phyloP scores from a whole-genome alignment of 306 rosid species.

The Fragaria iinumae region DNA sequence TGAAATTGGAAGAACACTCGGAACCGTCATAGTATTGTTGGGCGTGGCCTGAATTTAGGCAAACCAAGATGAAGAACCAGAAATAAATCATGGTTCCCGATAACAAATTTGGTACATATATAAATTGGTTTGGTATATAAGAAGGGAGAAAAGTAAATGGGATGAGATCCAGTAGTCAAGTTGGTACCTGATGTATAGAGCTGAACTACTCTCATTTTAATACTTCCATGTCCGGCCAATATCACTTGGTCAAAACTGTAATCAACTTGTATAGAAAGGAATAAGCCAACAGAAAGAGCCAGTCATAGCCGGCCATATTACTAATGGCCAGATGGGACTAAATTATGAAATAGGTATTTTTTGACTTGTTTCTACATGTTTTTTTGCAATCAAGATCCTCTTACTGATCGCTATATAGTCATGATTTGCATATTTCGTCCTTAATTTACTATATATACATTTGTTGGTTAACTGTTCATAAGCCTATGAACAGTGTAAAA shows the following conservation, averaged over 20 bases:
- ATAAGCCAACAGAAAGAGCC: constrained; percentile 8
- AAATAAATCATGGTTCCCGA: constrained; percentile 32
- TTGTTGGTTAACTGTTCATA: too few species aligned
- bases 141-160: constrained; percentile 8
- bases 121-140: neutral
- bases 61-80: constrained; percentile 36
- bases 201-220: neutral
- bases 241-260: constrained; percentile 13
- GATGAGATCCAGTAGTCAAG: neutral
- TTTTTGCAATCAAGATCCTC: constrained; percentile 25
- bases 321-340: constrained; percentile 25
- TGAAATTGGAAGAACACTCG: constrained; percentile 31
- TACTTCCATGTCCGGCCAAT: constrained; percentile 17
- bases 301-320: constrained; percentile 39
- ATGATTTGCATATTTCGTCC: neutral
- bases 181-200: neutral
- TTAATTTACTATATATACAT: too few species aligned
- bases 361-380: constrained; percentile 27
- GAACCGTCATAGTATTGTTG: constrained; percentile 40
- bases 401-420: neutral
- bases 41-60: constrained; percentile 37
- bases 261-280: constrained; percentile 19
- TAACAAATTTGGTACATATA: constrained; percentile 6
- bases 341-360: constrained; percentile 16
- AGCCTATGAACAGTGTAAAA: too few species aligned